Base-by-base conservation (phyloP, 148 eudicot species). In the Cornus suecica region DNA sequence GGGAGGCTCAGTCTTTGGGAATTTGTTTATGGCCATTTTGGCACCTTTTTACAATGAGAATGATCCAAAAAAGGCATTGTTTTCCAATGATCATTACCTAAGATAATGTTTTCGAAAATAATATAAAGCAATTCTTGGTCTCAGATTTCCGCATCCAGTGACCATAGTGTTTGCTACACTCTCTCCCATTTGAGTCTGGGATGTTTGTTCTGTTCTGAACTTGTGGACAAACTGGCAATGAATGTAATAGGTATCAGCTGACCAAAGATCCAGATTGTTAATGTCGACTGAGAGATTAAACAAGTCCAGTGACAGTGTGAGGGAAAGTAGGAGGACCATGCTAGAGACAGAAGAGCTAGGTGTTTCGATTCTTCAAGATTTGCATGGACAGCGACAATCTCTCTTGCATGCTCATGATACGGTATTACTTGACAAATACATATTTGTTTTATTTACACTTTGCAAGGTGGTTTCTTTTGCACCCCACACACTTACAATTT, bases 261-360 rank as follows among this genome's bases (percentile, higher is more conserved):
- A 91, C 71, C 94, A 90, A 60, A 85, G 85, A 74, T 82, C 81
- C 32, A 87, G 92, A 77, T 75, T 90, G 41, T 70, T 84, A 69
- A 81, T 82, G 86, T 85, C 94, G n/a, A 88, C 92, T 52, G 92
- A 86, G 70, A 84, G 86, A 79, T 63, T 90, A 77, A 83, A 84
- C 77, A 86, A 84, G 66, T 74, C 94, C 20, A 85, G 87, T 73
- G 85, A 88, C 67, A 85, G 92, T 72, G 74, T 90, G 30, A 85
- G 52, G 69, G 92, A 88, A 27, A 79, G 91, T 77, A 73, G 89
- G 78, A 78, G 78, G 82, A 86, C 88, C 67, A 82, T 88, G 91
- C 84, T 88, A 64, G 87, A 88, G 80, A 88, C 89, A 13, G 91
- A 88, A 78, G 89, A 88, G 37, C 79, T 84, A 22, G 91, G 89